Percentiles rank a stretch among this genome's conserved stretches.
phyloP scores from a whole-genome alignment of 768 basidiomycete genomes.

The Ramaria rubella region DNA sequence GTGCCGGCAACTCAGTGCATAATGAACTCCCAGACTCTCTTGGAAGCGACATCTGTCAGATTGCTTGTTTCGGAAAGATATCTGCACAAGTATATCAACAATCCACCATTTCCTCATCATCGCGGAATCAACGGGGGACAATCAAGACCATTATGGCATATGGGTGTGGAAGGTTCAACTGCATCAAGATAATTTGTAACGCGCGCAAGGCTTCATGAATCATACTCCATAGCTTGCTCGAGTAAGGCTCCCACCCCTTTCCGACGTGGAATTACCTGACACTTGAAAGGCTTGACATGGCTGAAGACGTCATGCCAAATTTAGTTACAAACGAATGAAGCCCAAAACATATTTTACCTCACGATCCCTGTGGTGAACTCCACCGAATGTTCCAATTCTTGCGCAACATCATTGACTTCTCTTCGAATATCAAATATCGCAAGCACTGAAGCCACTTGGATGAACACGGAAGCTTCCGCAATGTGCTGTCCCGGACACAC shows the following conservation, averaged over 20 bases:
- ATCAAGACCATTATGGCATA: background rate
- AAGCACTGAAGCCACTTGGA: slow-evolving; percentile 17
- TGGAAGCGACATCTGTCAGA: background rate
- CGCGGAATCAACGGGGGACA: background rate
- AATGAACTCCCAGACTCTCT: background rate
- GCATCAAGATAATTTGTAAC: background rate
- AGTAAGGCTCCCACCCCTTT: background rate
- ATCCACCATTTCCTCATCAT: background rate
- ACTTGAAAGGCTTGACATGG: background rate
- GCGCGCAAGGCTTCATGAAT: background rate
- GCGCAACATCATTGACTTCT: slow-evolving; percentile 15
- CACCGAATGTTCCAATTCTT: slow-evolving; percentile 1
- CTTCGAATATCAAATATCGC: slow-evolving; percentile 15
- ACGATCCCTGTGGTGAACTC: slow-evolving; percentile 4
- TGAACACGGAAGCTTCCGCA: slow-evolving; percentile 16
- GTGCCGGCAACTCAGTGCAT: background rate
- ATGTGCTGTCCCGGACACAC: slow-evolving; percentile 20
- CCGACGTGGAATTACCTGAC: slow-evolving; percentile 2
- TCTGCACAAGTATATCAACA: background rate
- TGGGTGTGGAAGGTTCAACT: background rate
- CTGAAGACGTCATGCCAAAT: background rate
- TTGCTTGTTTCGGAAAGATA: background rate
- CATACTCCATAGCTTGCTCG: background rate
- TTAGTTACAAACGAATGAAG: background rate
- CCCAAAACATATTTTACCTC: slow-evolving; percentile 4